These are phyloP conservation scores for Boletus huronensis DNA, from an alignment of 768 basidiomycete species.

Conservation along the genomic window DNA sequence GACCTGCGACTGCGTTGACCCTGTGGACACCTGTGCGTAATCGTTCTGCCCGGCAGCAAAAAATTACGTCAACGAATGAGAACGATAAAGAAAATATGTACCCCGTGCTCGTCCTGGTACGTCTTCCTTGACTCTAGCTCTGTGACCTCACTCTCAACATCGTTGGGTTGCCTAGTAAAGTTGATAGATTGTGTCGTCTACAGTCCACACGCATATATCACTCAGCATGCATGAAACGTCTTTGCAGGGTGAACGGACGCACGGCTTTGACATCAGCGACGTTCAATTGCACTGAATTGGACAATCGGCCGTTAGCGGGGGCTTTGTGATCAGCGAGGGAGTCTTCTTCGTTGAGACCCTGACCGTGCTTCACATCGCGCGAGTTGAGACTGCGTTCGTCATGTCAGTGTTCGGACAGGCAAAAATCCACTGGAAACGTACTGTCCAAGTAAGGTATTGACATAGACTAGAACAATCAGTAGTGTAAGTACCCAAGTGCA, in stretches of 20 bases:
- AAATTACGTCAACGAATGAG: not conserved
- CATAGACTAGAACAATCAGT: conserved; percentile 20
- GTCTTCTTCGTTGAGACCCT: conserved; percentile 27
- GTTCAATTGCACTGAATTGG: conserved; percentile 11
- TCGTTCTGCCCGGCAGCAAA: conserved; percentile 2
- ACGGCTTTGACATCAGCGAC: conserved; percentile 15
- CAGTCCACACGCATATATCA: not conserved
- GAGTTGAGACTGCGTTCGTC: conserved; percentile 22
- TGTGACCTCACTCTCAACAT: not conserved
- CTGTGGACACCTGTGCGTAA: conserved; percentile 14
- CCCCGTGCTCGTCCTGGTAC: conserved; percentile 12
- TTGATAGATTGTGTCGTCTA: conserved; percentile 20
- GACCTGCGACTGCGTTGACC: conserved; percentile 23
- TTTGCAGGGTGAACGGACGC: not conserved
- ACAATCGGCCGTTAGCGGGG: not conserved
- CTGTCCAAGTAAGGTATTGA: conserved; percentile 28
- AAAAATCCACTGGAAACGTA: conserved; percentile 4
- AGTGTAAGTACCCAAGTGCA: not conserved
- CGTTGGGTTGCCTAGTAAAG: conserved; percentile 1
- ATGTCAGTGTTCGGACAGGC: not conserved
- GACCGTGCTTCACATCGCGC: conserved; percentile 16
- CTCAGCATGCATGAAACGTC: not conserved
- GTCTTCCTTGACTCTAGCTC: conserved; percentile 18
- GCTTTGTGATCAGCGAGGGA: conserved; percentile 7
- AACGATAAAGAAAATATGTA: not conserved